These are phyloP conservation scores for Boletus pseudo-olivaceus DNA, from an alignment of 768 basidiomycete species.

Conservation along the genomic window DNA sequence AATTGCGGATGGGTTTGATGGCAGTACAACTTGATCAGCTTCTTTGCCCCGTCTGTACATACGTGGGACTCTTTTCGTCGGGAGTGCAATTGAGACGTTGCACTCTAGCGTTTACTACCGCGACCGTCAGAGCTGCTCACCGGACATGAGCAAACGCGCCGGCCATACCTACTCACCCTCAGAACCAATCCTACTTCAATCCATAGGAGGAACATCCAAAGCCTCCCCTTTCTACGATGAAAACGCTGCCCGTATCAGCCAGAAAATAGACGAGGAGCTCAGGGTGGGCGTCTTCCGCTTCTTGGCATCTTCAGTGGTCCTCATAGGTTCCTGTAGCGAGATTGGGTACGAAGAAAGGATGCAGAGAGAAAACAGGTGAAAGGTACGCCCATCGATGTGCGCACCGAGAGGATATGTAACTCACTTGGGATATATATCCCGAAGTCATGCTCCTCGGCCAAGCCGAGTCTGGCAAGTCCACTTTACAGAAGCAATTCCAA, in stretches of 20 bases:
- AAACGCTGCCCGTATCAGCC: constrained; percentile 45
- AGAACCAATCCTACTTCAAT: constrained; percentile 31
- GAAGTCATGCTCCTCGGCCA: constrained; percentile 75
- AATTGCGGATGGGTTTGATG: constrained; percentile 28
- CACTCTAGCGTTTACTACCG: constrained; percentile 15
- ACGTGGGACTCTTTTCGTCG: constrained; percentile 33
- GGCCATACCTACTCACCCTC: constrained; percentile 30
- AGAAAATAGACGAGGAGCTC: constrained; percentile 55
- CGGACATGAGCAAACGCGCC: constrained; percentile 27
- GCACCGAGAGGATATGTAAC: neutral
- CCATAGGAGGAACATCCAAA: constrained; percentile 28
- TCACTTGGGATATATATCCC: constrained; percentile 4
- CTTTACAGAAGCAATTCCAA: constrained; percentile 82
- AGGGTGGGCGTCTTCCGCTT: constrained; percentile 35
- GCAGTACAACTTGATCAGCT: constrained; percentile 30
- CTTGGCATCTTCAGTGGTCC: neutral
- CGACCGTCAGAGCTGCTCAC: constrained; percentile 10
- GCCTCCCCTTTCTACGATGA: constrained; percentile 38
- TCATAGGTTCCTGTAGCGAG: constrained; percentile 39
- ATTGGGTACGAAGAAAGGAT: constrained; percentile 45
- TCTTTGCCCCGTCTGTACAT: constrained; percentile 36
- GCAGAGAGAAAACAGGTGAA: constrained; percentile 49
- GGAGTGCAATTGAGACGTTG: constrained; percentile 31
- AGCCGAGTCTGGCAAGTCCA: constrained; percentile 80
- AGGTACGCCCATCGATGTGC: constrained; percentile 34